Conservation (phyloP, 31 red algal genomes). For the Endocladia muricata region DNA sequence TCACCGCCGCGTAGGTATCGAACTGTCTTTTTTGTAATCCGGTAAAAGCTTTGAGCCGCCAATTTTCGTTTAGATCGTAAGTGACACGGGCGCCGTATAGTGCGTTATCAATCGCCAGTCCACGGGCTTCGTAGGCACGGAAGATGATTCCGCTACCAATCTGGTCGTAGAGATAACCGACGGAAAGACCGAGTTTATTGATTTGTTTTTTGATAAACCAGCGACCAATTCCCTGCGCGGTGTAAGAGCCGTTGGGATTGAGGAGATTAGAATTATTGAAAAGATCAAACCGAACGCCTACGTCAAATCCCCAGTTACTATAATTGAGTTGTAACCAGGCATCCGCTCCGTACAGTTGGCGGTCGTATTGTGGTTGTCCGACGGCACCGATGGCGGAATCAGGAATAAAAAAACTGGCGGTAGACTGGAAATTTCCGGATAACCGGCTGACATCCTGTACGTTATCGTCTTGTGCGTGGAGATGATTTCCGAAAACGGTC, state of each 20-base stretch:
- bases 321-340: background rate
- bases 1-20: too few species aligned
- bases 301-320: background rate
- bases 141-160: background rate
- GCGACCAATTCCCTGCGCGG: background rate
- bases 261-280: conserved; percentile 7
- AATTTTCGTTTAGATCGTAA: conserved; percentile 7
- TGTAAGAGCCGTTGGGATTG: background rate
- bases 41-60: too few species aligned
- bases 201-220: conserved; percentile 3
- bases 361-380: background rate
- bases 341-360: background rate
- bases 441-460: too few species aligned
- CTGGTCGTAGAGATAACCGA: background rate
- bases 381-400: too few species aligned
- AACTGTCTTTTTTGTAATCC: too few species aligned
- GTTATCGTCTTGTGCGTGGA: too few species aligned
- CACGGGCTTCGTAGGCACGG: background rate
- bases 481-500: too few species aligned
- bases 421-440: too few species aligned
- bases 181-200: background rate
- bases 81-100: background rate
- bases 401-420: too few species aligned
- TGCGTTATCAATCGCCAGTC: background rate
- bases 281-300: background rate